phyloP scores from a whole-genome alignment of 179 eudicot genomes.

The Corrigiola litoralis region DNA sequence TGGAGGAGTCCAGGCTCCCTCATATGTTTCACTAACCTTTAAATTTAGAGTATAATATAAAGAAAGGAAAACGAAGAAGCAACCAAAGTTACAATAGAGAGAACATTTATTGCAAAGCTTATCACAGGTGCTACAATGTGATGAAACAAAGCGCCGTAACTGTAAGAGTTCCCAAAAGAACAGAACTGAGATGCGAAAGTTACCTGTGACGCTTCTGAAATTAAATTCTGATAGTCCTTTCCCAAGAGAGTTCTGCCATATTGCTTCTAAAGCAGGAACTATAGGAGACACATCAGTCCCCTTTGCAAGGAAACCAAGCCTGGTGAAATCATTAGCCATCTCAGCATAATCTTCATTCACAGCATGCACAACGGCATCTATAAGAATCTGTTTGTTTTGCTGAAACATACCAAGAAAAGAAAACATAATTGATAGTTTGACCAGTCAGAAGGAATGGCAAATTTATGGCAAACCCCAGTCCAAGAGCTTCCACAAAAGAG shows the following conservation, averaged over 20 bases:
- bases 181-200: background rate
- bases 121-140: slow-evolving; percentile 1
- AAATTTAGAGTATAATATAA: background rate
- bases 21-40: background rate
- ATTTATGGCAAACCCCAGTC: background rate
- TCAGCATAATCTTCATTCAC: slow-evolving; percentile 95
- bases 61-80: background rate
- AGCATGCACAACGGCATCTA: slow-evolving; percentile 99
- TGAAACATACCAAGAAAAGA: slow-evolving; percentile 26
- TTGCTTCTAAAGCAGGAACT: slow-evolving; percentile 93
- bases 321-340: slow-evolving; percentile 99
- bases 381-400: slow-evolving; percentile 93
- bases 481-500: background rate
- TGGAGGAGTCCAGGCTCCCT: background rate
- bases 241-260: slow-evolving; percentile 95
- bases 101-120: background rate
- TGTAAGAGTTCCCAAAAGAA: background rate
- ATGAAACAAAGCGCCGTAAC: background rate
- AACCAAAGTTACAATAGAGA: background rate
- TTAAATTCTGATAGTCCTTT: slow-evolving; percentile 94
- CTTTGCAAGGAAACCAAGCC: slow-evolving; percentile 95
- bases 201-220: slow-evolving; percentile 95
- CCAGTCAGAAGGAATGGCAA: background rate
- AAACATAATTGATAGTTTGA: background rate
- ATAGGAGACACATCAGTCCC: slow-evolving; percentile 95